These are phyloP conservation scores for Calonectria pauciramosa DNA, from an alignment of 2,329 filamentous ascomycete genomes.

Conservation along the genomic window DNA sequence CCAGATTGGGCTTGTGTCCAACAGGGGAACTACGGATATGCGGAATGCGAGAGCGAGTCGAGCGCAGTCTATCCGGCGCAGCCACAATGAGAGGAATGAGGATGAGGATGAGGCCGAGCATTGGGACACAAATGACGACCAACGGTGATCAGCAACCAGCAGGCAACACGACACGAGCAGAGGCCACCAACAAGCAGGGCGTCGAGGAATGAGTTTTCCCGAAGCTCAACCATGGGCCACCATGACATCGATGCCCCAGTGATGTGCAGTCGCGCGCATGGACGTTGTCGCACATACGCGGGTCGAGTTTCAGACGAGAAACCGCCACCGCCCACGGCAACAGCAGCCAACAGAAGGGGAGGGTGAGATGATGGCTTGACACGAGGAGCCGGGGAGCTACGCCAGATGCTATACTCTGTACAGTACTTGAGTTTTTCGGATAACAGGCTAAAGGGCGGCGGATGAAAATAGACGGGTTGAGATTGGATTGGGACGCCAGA, in stretches of 20 bases:
- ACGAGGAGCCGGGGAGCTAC: neutral
- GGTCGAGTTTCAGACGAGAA: slow-evolving; percentile 1
- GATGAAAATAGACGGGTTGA: neutral
- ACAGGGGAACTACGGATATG: slow-evolving; percentile 8
- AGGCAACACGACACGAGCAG: neutral
- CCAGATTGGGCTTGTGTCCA: neutral
- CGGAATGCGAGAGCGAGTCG: slow-evolving; percentile 5
- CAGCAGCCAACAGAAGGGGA: neutral
- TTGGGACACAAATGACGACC: slow-evolving; percentile 16
- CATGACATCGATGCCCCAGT: slow-evolving; percentile 21
- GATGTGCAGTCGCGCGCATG: slow-evolving; percentile 12
- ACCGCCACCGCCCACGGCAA: neutral
- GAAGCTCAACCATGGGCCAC: slow-evolving; percentile 13
- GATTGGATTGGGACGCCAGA: neutral
- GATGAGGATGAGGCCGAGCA: neutral
- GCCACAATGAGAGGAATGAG: neutral
- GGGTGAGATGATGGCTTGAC: neutral
- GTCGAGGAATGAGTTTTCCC: neutral
- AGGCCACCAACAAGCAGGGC: slow-evolving; percentile 5
- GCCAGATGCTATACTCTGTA: neutral
- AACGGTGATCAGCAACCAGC: slow-evolving; percentile 1
- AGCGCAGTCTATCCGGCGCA: neutral
- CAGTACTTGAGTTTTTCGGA: neutral
- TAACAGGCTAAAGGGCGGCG: neutral
- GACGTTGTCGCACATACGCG: neutral